Percentiles rank a stretch among this genome's conserved stretches.
Conservation (phyloP, 768 basidiomycete species). For the Hericium erinaceus region DNA sequence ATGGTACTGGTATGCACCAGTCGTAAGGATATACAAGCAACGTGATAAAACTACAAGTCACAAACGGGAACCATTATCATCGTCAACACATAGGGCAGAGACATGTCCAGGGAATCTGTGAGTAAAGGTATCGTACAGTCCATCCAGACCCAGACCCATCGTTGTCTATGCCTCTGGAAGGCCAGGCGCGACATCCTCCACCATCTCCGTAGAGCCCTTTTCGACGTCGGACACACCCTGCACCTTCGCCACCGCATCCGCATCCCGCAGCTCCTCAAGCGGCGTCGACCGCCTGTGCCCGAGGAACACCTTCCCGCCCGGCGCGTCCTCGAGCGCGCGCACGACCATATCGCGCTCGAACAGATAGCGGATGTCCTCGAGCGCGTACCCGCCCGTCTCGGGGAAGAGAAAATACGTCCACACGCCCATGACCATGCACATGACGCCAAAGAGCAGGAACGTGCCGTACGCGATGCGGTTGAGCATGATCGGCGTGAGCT, state of each 20-base stretch:
- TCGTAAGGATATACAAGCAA: neutral
- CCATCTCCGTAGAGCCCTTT: neutral
- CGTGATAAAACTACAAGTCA: neutral
- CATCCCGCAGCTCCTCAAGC: neutral
- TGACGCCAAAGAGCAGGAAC: constrained; percentile 33
- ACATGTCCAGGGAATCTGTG: no score
- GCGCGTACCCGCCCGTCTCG: constrained; percentile 35
- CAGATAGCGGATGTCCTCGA: constrained; percentile 38
- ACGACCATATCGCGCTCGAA: constrained; percentile 31
- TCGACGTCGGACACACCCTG: neutral
- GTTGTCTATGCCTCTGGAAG: no score
- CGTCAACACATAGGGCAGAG: constrained; percentile 4
- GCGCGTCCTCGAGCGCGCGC: constrained; percentile 31
- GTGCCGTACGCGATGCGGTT: constrained; percentile 20
- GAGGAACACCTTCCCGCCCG: constrained; percentile 29
- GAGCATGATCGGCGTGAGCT: constrained; percentile 33
- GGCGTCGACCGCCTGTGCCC: constrained; percentile 8
- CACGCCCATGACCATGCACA: constrained; percentile 30
- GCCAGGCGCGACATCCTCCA: neutral
- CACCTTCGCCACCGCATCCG: neutral
- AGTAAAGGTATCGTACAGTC: no score
- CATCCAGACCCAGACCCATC: no score
- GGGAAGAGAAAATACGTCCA: constrained; percentile 39
- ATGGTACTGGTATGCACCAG: neutral
- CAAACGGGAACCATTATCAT: no score